These are phyloP conservation scores for Myrica gale DNA, from an alignment of 306 rosid species.

Conservation along the genomic window DNA sequence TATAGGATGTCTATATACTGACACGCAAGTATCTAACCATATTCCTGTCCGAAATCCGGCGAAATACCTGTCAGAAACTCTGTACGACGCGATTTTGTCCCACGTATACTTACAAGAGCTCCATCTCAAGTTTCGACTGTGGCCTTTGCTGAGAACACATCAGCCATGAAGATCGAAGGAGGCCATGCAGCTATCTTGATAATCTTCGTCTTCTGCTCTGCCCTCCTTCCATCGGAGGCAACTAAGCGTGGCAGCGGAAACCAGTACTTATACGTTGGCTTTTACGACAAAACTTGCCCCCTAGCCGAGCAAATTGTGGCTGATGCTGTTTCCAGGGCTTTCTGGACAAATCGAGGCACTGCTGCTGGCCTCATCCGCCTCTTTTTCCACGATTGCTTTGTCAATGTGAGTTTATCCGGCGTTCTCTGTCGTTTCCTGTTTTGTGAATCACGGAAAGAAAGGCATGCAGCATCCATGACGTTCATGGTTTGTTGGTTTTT, in stretches of 20 bases:
- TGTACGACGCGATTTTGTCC: neutral
- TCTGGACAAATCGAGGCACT: conserved; percentile 19
- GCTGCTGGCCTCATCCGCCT: conserved; percentile 53
- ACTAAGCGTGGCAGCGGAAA: neutral
- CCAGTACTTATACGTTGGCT: conserved; percentile 29
- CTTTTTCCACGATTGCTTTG: conserved; percentile 74
- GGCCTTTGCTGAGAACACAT: conserved; percentile 8
- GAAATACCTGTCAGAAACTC: neutral
- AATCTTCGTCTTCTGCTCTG: conserved; percentile 12
- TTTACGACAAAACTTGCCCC: conserved; percentile 44
- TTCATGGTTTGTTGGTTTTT: neutral
- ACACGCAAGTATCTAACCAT: neutral
- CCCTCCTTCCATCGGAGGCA: conserved; percentile 10
- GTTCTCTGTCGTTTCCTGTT: neutral
- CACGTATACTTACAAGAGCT: neutral
- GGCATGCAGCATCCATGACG: neutral
- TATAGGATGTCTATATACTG: no score
- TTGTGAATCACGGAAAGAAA: neutral
- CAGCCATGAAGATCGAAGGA: conserved; percentile 6
- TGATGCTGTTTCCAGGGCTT: neutral
- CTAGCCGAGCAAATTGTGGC: conserved; percentile 44
- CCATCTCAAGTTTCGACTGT: neutral
- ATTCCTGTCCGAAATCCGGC: neutral
- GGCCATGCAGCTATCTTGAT: neutral
- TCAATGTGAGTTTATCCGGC: conserved; percentile 40